Conservation (phyloP, 2,329 filamentous ascomycete species). For the Apiospora malaysiana region DNA sequence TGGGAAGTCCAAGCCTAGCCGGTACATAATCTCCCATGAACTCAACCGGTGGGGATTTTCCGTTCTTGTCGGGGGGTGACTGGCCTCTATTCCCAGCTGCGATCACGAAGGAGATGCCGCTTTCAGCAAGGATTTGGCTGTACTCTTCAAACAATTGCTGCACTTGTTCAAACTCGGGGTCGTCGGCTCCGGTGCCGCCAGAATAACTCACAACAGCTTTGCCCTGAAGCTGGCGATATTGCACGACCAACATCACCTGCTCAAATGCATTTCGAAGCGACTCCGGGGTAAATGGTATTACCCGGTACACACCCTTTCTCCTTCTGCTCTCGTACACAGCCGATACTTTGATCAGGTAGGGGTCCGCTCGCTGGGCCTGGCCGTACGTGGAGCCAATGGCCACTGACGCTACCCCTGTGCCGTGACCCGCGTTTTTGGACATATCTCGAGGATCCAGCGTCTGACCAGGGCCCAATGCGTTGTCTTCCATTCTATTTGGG, state of each 20-base stretch:
- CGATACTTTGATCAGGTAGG: background rate
- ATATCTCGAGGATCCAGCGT: background rate
- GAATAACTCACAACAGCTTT: background rate
- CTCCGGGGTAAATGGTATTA: no score
- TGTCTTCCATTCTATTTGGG: background rate
- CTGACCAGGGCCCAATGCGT: background rate
- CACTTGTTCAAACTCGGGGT: no score
- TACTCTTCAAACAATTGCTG: no score
- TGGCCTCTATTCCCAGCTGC: background rate
- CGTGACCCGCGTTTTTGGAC: background rate
- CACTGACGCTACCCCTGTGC: background rate
- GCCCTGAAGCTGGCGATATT: background rate
- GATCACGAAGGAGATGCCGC: no score
- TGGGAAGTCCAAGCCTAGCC: background rate
- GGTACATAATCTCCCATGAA: background rate
- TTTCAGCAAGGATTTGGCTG: no score
- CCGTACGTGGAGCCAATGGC: slow-evolving; percentile 1
- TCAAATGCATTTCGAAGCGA: background rate
- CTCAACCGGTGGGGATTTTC: background rate
- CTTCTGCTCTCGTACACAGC: background rate
- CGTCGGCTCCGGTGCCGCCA: no score
- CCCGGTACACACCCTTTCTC: no score
- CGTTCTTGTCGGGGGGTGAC: background rate
- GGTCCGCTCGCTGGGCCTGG: background rate
- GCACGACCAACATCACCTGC: background rate